These are phyloP conservation scores for Picea mariana DNA, from an alignment of 83 land plant species.

Conservation along the genomic window DNA sequence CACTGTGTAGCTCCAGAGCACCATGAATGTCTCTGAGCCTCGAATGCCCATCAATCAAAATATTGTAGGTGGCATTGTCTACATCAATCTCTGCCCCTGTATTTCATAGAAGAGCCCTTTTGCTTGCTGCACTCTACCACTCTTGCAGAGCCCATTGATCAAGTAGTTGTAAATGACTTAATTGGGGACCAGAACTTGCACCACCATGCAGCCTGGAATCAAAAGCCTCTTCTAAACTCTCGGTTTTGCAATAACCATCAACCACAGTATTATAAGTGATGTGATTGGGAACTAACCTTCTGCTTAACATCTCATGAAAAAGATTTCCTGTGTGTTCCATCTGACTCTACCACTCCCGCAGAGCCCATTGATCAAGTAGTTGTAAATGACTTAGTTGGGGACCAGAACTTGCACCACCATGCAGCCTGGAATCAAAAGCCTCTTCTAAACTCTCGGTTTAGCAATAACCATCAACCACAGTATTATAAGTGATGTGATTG, in stretches of 20 bases:
- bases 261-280: slow-evolving; percentile 25
- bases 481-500: slow-evolving; percentile 21
- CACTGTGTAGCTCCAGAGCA: slow-evolving; percentile 26
- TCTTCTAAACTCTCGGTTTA: slow-evolving; percentile 15
- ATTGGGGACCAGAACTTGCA: slow-evolving; percentile 16
- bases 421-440: slow-evolving; percentile 13
- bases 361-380: slow-evolving; percentile 17
- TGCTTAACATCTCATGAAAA: slow-evolving; percentile 18
- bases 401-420: too few relatives aligned
- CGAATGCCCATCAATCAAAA: slow-evolving; percentile 45
- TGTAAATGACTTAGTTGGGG: too few relatives aligned
- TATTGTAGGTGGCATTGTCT: slow-evolving; percentile 44
- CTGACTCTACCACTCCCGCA: slow-evolving; percentile 11
- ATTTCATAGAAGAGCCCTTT: neutral
- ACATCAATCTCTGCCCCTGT: slow-evolving; percentile 8
- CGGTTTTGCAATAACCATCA: slow-evolving; percentile 34
- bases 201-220: slow-evolving; percentile 13
- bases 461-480: slow-evolving; percentile 34
- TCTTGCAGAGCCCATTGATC: slow-evolving; percentile 31
- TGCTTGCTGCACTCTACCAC: slow-evolving; percentile 20
- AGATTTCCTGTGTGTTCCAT: slow-evolving; percentile 16
- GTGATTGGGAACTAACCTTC: slow-evolving; percentile 18
- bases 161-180: slow-evolving; percentile 21
- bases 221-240: slow-evolving; percentile 20
- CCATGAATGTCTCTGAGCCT: slow-evolving; percentile 45